These are phyloP conservation scores for Schizothecium vesticola DNA, from an alignment of 495 filamentous ascomycete species.

Conservation along the genomic window DNA sequence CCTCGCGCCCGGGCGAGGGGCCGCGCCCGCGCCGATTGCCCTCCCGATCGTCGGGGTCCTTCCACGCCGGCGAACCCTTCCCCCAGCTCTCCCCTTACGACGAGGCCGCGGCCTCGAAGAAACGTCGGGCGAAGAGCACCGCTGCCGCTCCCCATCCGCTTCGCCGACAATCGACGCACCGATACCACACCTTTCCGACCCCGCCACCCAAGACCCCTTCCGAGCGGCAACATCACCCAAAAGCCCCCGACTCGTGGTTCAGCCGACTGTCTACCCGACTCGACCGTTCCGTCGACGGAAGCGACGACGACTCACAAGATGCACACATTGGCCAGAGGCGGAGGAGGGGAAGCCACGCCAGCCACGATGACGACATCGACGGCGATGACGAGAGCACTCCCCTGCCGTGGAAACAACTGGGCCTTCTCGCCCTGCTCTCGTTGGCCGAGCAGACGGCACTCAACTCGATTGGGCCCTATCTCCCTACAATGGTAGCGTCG, in stretches of 20 bases:
- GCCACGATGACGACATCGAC: neutral
- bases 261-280: neutral
- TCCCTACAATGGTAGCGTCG: conserved; percentile 81
- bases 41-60: conserved; percentile 34
- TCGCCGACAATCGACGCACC: conserved; percentile 62
- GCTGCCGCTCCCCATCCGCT: conserved; percentile 12
- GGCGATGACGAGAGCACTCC: conserved; percentile 51
- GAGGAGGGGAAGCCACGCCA: conserved; percentile 19
- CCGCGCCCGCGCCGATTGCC: conserved; percentile 16
- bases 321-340: conserved; percentile 3
- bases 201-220: conserved; percentile 71
- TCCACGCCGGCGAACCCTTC: conserved; percentile 46
- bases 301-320: conserved; percentile 5
- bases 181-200: conserved; percentile 94
- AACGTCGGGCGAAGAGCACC: conserved; percentile 15
- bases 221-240: conserved; percentile 16
- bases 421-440: conserved; percentile 79
- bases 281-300: neutral
- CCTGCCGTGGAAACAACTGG: conserved; percentile 76
- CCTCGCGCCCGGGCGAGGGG: neutral
- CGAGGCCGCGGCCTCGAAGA: conserved; percentile 5
- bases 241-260: conserved; percentile 4
- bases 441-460: conserved; percentile 92
- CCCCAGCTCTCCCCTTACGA: conserved; percentile 28
- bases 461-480: conserved; percentile 93